Base-by-base conservation (phyloP, 2,329 filamentous ascomycete genomes). In the Dryadomyces quercus-mongolicae region DNA sequence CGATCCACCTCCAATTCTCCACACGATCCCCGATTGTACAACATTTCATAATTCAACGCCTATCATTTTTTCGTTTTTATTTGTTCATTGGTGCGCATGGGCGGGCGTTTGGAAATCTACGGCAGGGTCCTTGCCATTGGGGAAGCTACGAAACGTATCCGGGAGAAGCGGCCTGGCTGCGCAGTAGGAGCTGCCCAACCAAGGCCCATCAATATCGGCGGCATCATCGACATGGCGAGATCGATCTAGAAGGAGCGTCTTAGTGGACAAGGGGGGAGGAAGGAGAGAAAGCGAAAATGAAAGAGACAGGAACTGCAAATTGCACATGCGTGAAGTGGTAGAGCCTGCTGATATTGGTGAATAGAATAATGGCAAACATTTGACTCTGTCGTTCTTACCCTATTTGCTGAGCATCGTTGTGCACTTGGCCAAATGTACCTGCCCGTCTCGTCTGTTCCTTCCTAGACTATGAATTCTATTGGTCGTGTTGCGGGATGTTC, bases 101-200 rank as follows among this genome's bases (percentile, higher is more conserved):
- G n/a, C 43, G 53, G 57, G 57, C 53, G 57, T 59, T 59, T 55
- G 55, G 52, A 54, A 49, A 54, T 54, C 51, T 25, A 53, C 40
- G 51, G 47, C n/a, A 25, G 18, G 34, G 34, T 18, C 13, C 48
- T 55, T 44, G 42, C 47, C 44, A 48, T 42, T 40, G 51, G 51
- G 51, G 45, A 48, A 44, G 42, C 44, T 20, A 21, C 42, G 43
- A 52, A 18, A 52, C 18, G 18, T 22, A 36, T 12, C 31, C 43
- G n/a, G 43, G 31, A 31, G 44, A 42, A 13, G 44, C 31, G 38
- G 38, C 38, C 40, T 20, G 3, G 22, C 38, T 51, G 22, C 22
- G 18, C 25, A 21, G 25, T 12, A n/a, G 25, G 18, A 25, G 38
- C 25, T 31, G 12, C 21, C 50, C 49, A 51, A 25, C 20, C 20